phyloP scores from a whole-genome alignment of 192 early-diverging fungal genomes.

The Diversispora eburnea region DNA sequence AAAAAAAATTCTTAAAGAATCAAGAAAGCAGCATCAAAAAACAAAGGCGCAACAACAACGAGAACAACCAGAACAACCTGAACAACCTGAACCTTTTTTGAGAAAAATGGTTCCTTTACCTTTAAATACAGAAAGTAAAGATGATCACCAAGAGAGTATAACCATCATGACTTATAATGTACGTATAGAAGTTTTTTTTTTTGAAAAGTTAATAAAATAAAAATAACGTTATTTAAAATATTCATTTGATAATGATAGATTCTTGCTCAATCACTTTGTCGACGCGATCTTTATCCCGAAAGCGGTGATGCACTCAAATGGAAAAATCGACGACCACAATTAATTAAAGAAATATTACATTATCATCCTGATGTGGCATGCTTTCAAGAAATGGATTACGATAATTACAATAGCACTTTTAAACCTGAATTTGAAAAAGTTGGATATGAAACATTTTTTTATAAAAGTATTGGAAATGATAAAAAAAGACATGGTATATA shows the following conservation, averaged over 20 bases:
- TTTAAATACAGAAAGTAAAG: neutral
- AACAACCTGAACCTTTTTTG: constrained; percentile 11
- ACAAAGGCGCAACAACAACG: neutral
- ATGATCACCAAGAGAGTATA: neutral
- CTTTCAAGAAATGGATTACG: constrained; percentile 28
- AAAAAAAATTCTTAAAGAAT: no score
- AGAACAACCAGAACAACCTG: neutral
- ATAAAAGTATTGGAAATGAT: neutral
- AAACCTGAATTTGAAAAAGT: constrained; percentile 22
- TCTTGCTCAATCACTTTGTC: constrained; percentile 20
- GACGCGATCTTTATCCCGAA: neutral
- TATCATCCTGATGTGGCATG: constrained; percentile 20
- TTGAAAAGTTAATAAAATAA: neutral
- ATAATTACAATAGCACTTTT: constrained; percentile 5
- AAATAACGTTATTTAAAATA: neutral
- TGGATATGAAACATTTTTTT: constrained; percentile 6
- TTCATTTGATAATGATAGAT: neutral
- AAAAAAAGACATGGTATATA: constrained; percentile 17
- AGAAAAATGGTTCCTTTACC: constrained; percentile 2
- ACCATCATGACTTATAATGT: constrained; percentile 28
- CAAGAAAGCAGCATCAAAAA: no score
- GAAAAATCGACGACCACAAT: constrained; percentile 24
- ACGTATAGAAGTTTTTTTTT: neutral
- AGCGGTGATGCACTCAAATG: constrained; percentile 22
- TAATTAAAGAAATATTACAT: constrained; percentile 23